Percentiles rank a stretch among this genome's conserved stretches.
Conservation (phyloP, 208 protist genomes). For the Trypanosoma lewisi region DNA sequence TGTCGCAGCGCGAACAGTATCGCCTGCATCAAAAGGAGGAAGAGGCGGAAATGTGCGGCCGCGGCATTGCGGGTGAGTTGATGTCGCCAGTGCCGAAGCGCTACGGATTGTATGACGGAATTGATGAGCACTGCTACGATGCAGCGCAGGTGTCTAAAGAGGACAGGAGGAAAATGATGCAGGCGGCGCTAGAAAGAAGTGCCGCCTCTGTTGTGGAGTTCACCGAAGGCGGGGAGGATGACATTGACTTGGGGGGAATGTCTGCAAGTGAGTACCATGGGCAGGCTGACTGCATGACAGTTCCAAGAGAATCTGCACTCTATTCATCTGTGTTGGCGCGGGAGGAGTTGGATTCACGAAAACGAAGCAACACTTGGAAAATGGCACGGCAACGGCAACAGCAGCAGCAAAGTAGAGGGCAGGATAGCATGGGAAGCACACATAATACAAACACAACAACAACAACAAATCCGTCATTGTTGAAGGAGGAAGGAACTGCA, state of each 20-base stretch:
- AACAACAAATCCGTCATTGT: too few relatives aligned
- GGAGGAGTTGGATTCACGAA: constrained; percentile 71
- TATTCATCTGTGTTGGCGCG: constrained; percentile 55
- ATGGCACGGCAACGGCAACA: constrained; percentile 25
- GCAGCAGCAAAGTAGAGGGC: neutral
- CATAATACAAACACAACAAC: too few relatives aligned
- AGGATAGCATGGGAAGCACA: neutral
- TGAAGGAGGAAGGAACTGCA: neutral
- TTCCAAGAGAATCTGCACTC: constrained; percentile 75
- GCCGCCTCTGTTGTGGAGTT: constrained; percentile 74
- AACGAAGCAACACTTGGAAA: constrained; percentile 75
- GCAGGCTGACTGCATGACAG: constrained; percentile 63
- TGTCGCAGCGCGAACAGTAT: constrained; percentile 43
- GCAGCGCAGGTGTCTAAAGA: constrained; percentile 30
- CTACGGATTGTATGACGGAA: constrained; percentile 66
- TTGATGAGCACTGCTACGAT: constrained; percentile 63
- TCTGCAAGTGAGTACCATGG: constrained; percentile 74
- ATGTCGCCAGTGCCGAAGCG: constrained; percentile 62
- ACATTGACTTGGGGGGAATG: constrained; percentile 75
- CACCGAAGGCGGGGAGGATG: constrained; percentile 68
- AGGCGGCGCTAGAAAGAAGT: constrained; percentile 50
- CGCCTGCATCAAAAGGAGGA: constrained; percentile 19
- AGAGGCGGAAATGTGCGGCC: constrained; percentile 11
- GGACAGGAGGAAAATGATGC: constrained; percentile 46
- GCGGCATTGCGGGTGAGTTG: constrained; percentile 42